Percentiles rank a stretch among this genome's conserved stretches.
These are phyloP conservation scores for Massarina eburnea DNA, from an alignment of 2,329 filamentous ascomycete genomes.

Conservation along the genomic window DNA sequence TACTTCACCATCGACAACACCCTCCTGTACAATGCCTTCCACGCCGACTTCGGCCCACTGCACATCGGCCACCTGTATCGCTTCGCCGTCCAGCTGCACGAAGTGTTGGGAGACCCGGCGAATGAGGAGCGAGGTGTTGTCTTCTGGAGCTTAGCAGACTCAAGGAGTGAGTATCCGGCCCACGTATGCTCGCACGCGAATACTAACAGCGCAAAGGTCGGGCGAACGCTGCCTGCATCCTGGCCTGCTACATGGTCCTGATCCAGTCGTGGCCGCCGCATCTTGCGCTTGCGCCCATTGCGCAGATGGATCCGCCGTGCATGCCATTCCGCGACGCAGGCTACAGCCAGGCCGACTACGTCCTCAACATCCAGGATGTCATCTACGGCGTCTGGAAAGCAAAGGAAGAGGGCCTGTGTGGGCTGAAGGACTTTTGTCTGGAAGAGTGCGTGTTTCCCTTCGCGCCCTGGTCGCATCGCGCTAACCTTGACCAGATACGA, in stretches of 20 bases:
- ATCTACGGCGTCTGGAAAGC: constrained; percentile 99
- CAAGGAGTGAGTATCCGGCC: constrained; percentile 78
- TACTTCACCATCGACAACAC: constrained; percentile 96
- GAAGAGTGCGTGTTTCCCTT: constrained; percentile 65
- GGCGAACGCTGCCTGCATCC: constrained; percentile 89
- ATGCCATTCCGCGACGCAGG: constrained; percentile 99
- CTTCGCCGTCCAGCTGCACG: constrained; percentile 93
- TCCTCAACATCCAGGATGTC: constrained; percentile 92
- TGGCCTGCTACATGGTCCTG: constrained; percentile 98
- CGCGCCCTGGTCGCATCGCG: not conserved
- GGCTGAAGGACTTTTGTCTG: constrained; percentile 89
- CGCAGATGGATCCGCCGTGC: constrained; percentile 92
- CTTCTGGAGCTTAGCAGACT: constrained; percentile 92
- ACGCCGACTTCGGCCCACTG: constrained; percentile 95
- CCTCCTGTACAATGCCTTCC: constrained; percentile 96
- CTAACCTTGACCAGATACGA: constrained; percentile 68
- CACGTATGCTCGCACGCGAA: not conserved
- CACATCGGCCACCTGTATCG: constrained; percentile 97
- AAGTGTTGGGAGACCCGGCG: constrained; percentile 86
- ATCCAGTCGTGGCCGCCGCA: constrained; percentile 98
- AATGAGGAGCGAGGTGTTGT: constrained; percentile 90
- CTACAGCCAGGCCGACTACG: constrained; percentile 97
- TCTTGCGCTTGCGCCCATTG: constrained; percentile 89
- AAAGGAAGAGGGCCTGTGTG: constrained; percentile 91
- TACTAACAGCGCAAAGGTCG: constrained; percentile 60